Evolutionary conservation across 257 asterid genomes (phyloP), one percentile per base, ranked within the genome.

Genomic region (Solanum megistacrolobum): DNA sequence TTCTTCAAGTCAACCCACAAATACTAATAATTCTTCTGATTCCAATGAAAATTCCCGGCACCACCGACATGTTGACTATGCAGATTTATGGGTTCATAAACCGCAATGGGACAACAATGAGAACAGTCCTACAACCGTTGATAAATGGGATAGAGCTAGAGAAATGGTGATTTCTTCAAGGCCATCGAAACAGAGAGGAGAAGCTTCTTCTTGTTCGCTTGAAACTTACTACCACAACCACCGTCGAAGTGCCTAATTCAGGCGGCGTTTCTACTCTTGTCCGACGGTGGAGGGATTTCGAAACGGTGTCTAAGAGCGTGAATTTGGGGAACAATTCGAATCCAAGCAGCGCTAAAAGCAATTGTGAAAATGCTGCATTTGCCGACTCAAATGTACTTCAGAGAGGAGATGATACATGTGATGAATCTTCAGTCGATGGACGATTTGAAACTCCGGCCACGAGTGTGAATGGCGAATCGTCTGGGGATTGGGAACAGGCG

Each of bases 91-190:
- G 89, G 89, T 76, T 65, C 86, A 60, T 25, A 78, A 65, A 25
- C 86, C 85, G 5, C 89, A 87, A 29, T 75, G 93, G 93, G 72
- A 79, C 29, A 73, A 46, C 48, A 78, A 78, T 34, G 89, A 60
- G 79, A 86, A 86, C 23, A 86, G 18, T 69, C 88, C 69, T 3
- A 12, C 13, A 68, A 43, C 55, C 7, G 48, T 9, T 39, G 55
- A 16, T 25, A 86, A 86, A 41, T 94, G 94, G 96, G 83, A 86
- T 27, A 86, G 27, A 58, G 36, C 69, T 21, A 75, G 72, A 79
- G 83, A 86, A 48, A 86, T 92, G 81, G 91, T 91, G 7, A 79
- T 92, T 41, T 38, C 92, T 10, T 68, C 60, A 32, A 88, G 87
- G 38, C 71, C 58, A 3, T 58, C 85, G n/a, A 86, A 83, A 43